Evolutionary conservation across 768 basidiomycete species (phyloP).

Genomic region (Podaxis sp.): DNA sequence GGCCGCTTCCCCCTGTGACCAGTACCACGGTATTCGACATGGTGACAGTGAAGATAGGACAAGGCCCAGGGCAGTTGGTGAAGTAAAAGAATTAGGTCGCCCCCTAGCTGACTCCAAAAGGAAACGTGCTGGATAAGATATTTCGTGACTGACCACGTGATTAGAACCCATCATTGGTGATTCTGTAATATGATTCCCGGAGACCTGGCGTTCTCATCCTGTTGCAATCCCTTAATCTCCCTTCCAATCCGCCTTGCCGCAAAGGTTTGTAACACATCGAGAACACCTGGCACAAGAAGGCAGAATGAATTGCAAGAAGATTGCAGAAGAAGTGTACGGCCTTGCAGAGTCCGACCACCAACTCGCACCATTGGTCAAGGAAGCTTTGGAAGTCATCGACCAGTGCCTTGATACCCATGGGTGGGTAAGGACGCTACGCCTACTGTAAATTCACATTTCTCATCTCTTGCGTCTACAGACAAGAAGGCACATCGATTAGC

Average conservation of each 20-base stretch:
- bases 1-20: conserved; percentile 83
- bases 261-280: conserved; percentile 3
- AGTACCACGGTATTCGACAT: conserved; percentile 55
- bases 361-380: conserved; percentile 63
- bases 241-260: not conserved
- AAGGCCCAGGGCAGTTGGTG: not conserved
- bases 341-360: conserved; percentile 47
- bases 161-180: not conserved
- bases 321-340: conserved; percentile 60
- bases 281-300: not conserved
- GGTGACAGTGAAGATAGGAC: conserved; percentile 6
- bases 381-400: conserved; percentile 84
- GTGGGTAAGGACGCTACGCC: conserved; percentile 49
- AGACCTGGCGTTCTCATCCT: not conserved
- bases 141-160: conserved; percentile 12
- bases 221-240: not conserved
- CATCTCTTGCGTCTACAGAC: conserved; percentile 38
- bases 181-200: not conserved
- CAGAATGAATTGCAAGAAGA: conserved; percentile 48
- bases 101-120: not conserved
- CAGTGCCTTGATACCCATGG: conserved; percentile 73
- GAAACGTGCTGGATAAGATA: not conserved
- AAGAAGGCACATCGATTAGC: conserved; percentile 77
- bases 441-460: conserved; percentile 19
- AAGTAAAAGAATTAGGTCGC: not conserved